A percentile compares a stretch with the other conserved stretches of the same genome.
Evolutionary conservation across 441 rosid species (phyloP).

Genomic region (Corymbia calophylla): DNA sequence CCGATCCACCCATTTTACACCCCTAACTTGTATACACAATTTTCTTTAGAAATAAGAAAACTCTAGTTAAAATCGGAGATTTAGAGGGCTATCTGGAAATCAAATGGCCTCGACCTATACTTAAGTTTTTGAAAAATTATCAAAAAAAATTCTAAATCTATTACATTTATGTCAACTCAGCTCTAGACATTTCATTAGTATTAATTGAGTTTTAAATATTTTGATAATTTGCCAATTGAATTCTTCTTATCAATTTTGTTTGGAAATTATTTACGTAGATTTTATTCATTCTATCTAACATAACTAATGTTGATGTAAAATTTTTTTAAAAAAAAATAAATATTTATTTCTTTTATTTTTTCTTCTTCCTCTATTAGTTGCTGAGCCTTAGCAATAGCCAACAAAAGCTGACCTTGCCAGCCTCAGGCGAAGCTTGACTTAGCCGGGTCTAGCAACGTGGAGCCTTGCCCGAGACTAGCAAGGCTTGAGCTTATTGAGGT

Average conservation of each 20-base stretch:
- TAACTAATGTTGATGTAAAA: no score
- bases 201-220: accelerated
- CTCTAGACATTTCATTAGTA: not conserved
- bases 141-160: no score
- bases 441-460: accelerated
- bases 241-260: no score
- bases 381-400: not conserved
- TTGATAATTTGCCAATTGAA: accelerated
- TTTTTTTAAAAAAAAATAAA: accelerated
- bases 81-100: not conserved
- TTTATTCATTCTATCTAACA: no score
- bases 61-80: not conserved
- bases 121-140: accelerated
- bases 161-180: accelerated
- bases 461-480: not conserved
- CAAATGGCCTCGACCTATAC: not conserved
- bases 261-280: accelerated
- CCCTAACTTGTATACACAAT: not conserved
- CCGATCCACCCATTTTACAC: no score
- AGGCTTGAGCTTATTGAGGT: not conserved
- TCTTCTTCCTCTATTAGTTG: accelerated
- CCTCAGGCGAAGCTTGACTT: not conserved
- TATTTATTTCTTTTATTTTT: no score
- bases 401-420: not conserved
- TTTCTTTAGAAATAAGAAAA: not conserved